Evolutionary conservation across 805 yeast species (phyloP).

Genomic region (Vanderwaltozyma verrucispora): DNA sequence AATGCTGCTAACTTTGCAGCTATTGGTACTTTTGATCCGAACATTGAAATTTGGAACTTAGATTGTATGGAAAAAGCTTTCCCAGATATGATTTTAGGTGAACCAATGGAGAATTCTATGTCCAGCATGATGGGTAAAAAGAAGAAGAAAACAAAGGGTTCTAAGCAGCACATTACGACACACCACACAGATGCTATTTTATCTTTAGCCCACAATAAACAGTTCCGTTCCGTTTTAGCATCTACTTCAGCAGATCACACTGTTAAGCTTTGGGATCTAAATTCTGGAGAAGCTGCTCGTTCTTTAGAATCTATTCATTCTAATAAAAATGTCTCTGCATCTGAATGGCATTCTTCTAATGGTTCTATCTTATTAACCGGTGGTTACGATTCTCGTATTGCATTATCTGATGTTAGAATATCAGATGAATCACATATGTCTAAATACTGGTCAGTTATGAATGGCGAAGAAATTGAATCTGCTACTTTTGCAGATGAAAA

Average conservation of each 20-base stretch:
- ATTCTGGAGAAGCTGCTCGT: constrained; percentile 62
- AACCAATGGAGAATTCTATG: constrained; percentile 39
- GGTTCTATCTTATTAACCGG: constrained; percentile 73
- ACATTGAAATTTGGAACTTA: constrained; percentile 92
- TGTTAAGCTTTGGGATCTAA: constrained; percentile 90
- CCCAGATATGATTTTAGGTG: constrained; percentile 90
- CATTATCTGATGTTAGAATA: constrained; percentile 77
- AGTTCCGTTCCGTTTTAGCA: constrained; percentile 75
- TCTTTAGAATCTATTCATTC: constrained; percentile 58
- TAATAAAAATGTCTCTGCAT: constrained; percentile 72
- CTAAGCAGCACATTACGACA: constrained; percentile 45
- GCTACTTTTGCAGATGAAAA: constrained; percentile 58
- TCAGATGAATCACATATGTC: constrained; percentile 49
- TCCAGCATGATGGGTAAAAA: constrained; percentile 33
- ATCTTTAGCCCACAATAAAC: constrained; percentile 71
- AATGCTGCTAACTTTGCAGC: constrained; percentile 88
- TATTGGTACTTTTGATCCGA: constrained; percentile 94
- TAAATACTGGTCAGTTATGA: constrained; percentile 50
- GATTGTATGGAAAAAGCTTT: constrained; percentile 88
- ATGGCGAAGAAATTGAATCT: constrained; percentile 76
- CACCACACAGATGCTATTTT: constrained; percentile 94
- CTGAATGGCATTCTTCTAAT: constrained; percentile 73
- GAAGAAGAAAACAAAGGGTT: constrained; percentile 43
- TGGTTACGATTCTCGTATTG: constrained; percentile 82
- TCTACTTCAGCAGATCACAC: constrained; percentile 95